Evolutionary conservation across 148 eudicot species (phyloP), one percentile per base, ranked within the genome.

Genomic region (Fallopia convolvulus): DNA sequence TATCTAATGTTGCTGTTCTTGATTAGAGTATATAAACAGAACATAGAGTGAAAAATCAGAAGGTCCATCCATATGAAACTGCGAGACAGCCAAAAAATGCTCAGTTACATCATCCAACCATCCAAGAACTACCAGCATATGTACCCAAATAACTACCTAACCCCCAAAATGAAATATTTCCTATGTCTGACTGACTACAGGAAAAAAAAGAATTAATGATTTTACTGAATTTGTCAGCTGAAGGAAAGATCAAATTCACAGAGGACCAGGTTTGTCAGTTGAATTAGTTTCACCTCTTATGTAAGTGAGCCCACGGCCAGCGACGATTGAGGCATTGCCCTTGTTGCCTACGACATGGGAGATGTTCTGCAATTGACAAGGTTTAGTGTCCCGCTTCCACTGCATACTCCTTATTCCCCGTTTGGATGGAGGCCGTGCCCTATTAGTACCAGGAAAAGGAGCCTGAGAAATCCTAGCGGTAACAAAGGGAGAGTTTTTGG

Each of bases 401-500:
- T 92, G 99, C 86, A 94, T 79, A 79, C 99, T 94, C 86, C 96
- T 86, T 26, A 86, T 88, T 81, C 92, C 97, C 1, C 86, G 70
- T 86, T 81, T 92, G 36, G 89, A 76, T 7, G 89, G 83, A n/a
- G 81, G 84, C 21, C 97, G 88, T n/a, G 81, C 81, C 80, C 90
- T 83, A 72, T 84, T 92, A 58, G 79, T 56, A 77, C 86, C 82
- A 53, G 92, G 87, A 70, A 89, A 88, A 74, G 93, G 80, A 78
- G 83, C 88, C 79, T 91, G 80, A 41, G 82, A 66, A 78, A 86
- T 85, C 77, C 98, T 88, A 49, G 87, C 70, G 68, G 82, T 85
- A 48, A 83, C 70, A 87, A 84, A 89, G 2, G 91, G 81, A 13
- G 89, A 6, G 46, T 88, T 87, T 18, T 92, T 84, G 13, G 87